These are phyloP conservation scores for Scenedesmus sp. DNA, from an alignment of 163 green algal species.

Conservation along the genomic window DNA sequence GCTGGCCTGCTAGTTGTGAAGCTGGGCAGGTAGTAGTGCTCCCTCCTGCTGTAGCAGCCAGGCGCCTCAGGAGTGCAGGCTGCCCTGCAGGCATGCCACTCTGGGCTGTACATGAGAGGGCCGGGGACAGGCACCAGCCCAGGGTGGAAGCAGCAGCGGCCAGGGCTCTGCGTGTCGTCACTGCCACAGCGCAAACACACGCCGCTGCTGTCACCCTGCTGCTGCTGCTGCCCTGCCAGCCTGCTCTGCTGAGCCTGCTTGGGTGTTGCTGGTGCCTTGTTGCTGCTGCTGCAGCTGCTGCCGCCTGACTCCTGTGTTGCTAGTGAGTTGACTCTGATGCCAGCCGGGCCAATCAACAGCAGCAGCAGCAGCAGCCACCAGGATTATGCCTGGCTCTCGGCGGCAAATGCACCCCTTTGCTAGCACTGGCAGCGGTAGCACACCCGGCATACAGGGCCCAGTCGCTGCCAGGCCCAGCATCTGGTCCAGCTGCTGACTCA, in stretches of 20 bases:
- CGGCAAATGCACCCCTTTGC: neutral
- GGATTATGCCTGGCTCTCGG: neutral
- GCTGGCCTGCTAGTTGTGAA: neutral
- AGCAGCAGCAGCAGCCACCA: neutral
- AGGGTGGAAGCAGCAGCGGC: constrained; percentile 65
- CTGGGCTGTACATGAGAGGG: constrained; percentile 57
- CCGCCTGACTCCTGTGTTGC: neutral
- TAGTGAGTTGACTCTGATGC: neutral
- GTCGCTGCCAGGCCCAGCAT: neutral
- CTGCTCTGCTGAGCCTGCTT: neutral
- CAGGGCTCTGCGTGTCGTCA: constrained; percentile 52
- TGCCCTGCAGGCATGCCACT: constrained; percentile 64
- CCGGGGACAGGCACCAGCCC: constrained; percentile 60
- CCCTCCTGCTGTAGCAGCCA: constrained; percentile 39
- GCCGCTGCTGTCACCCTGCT: constrained; percentile 11
- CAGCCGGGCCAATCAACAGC: neutral
- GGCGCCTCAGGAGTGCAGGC: constrained; percentile 23
- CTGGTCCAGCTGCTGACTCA: constrained; percentile 22
- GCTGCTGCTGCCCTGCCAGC: constrained; percentile 23
- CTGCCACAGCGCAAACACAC: constrained; percentile 60
- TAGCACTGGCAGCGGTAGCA: neutral
- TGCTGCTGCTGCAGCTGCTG: constrained; percentile 12
- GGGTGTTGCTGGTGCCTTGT: neutral
- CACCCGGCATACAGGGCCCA: neutral
- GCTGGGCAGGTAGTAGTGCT: constrained; percentile 49